Percentiles rank a stretch among this genome's conserved stretches.
phyloP scores from a whole-genome alignment of 2,329 filamentous ascomycete species.

The Botryotinia calthae region DNA sequence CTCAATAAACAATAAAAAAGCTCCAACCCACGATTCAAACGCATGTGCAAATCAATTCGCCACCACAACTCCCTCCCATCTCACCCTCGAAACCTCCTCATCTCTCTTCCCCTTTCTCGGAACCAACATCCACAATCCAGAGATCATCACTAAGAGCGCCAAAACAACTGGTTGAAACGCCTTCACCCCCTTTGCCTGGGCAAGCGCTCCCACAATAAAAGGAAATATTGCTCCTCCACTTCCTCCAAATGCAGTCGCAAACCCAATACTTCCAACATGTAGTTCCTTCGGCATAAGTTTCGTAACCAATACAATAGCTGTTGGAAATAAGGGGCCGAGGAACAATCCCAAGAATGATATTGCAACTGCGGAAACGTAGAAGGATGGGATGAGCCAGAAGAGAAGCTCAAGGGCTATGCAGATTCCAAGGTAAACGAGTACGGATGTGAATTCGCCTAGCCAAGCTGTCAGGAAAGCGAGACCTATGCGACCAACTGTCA shows the following conservation, averaged over 20 bases:
- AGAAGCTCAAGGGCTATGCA: constrained; percentile 65
- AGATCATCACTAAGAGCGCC: constrained; percentile 48
- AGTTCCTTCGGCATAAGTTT: constrained; percentile 70
- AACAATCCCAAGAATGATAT: constrained; percentile 75
- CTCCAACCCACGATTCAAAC: background rate
- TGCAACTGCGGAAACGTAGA: constrained; percentile 70
- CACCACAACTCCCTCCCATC: constrained; percentile 14
- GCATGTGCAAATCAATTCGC: background rate
- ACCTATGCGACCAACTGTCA: constrained; percentile 70
- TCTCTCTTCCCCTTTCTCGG: constrained; percentile 34
- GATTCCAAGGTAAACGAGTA: constrained; percentile 61
- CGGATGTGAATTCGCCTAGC: constrained; percentile 69
- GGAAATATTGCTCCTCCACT: constrained; percentile 61
- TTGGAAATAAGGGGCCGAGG: constrained; percentile 75
- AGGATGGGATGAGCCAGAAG: constrained; percentile 79
- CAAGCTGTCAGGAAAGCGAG: constrained; percentile 75
- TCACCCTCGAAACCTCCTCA: constrained; percentile 24
- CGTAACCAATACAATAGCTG: constrained; percentile 69
- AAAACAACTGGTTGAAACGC: constrained; percentile 58
- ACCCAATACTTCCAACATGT: constrained; percentile 77
- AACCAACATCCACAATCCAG: constrained; percentile 48
- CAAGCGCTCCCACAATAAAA: constrained; percentile 66
- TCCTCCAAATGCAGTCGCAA: constrained; percentile 75
- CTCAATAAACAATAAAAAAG: background rate
- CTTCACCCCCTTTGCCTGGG: constrained; percentile 54